Conservation (phyloP, 1,284 basidiomycete species). For the Melanopsichium pennsylvanicum region DNA sequence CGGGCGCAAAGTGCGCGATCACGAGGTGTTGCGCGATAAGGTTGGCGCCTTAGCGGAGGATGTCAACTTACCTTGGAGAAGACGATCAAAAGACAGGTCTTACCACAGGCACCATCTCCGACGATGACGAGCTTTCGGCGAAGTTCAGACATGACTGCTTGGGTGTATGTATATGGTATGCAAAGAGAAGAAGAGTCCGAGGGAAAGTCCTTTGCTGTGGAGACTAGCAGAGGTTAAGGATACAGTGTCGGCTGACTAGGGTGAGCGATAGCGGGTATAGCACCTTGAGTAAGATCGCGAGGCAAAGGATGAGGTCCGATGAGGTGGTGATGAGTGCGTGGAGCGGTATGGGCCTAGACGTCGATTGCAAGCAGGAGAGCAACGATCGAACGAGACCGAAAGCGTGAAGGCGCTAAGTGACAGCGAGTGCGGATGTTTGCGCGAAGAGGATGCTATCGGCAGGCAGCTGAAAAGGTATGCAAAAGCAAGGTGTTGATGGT, state of each 20-base stretch:
- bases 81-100: constrained; percentile 84
- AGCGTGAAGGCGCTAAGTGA: constrained; percentile 2
- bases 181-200: background rate
- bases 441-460: background rate
- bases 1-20: no score
- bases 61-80: constrained; percentile 73
- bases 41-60: no score
- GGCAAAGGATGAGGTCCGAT: no score
- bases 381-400: background rate
- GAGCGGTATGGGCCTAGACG: no score
- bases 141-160: constrained; percentile 57
- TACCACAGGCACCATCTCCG: constrained; percentile 73
- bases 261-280: no score
- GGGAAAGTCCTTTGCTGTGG: no score
- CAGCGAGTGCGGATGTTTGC: background rate
- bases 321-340: no score
- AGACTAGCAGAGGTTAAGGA: no score
- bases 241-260: no score
- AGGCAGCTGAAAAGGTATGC: background rate
- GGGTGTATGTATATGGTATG: constrained; percentile 4
- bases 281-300: no score
- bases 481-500: background rate
- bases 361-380: no score
- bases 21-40: no score
- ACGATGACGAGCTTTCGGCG: constrained; percentile 65